phyloP scores from a whole-genome alignment of 1,284 basidiomycete species.

The Porogramme epimiltina region DNA sequence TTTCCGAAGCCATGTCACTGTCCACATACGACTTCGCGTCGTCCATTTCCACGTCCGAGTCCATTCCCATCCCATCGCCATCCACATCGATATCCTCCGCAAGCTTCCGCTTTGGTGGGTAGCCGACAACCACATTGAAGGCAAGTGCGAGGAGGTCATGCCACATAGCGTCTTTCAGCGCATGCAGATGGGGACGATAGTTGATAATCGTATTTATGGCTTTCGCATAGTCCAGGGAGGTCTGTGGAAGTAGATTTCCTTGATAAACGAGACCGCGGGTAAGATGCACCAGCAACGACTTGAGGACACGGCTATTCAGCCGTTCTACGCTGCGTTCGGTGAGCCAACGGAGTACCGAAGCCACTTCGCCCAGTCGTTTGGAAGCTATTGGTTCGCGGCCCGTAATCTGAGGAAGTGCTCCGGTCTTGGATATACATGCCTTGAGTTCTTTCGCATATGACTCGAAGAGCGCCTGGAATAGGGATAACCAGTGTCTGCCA shows the following conservation, averaged over 20 bases:
- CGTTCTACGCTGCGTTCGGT: constrained; percentile 57
- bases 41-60: constrained; percentile 11
- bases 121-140: constrained; percentile 77
- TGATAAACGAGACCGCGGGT: constrained; percentile 60
- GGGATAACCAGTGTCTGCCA: constrained; percentile 61
- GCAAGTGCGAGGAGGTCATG: constrained; percentile 64
- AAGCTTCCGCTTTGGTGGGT: constrained; percentile 49
- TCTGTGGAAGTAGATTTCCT: constrained; percentile 59
- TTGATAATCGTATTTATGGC: constrained; percentile 65
- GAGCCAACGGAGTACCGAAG: constrained; percentile 71
- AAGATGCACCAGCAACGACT: constrained; percentile 68
- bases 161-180: constrained; percentile 73
- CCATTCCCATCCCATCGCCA: neutral
- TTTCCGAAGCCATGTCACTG: constrained; percentile 2
- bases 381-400: constrained; percentile 43
- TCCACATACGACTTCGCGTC: constrained; percentile 30
- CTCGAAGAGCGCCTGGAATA: constrained; percentile 73
- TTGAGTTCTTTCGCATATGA: constrained; percentile 65
- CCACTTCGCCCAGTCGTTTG: constrained; percentile 63
- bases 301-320: constrained; percentile 56
- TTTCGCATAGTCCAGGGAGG: constrained; percentile 84
- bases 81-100: constrained; percentile 31
- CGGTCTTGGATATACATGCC: constrained; percentile 50
- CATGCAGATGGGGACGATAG: constrained; percentile 78
- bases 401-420: constrained; percentile 30